Percentiles rank a stretch among this genome's conserved stretches.
Conservation (phyloP, 2,329 filamentous ascomycete genomes). For the Beauveria bassiana region DNA sequence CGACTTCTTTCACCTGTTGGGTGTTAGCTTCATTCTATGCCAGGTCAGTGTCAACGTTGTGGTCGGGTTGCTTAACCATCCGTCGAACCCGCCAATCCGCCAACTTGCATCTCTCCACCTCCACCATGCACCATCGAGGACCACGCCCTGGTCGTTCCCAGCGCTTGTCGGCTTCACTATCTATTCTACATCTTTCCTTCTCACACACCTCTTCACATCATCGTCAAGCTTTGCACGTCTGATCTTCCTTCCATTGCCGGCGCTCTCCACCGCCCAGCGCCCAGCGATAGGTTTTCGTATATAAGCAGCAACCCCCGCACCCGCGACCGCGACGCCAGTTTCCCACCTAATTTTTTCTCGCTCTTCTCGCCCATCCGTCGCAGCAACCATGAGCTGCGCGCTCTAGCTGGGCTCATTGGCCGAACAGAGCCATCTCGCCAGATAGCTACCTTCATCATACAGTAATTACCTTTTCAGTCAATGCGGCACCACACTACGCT, state of each 20-base stretch:
- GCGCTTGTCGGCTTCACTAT: neutral
- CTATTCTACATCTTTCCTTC: neutral
- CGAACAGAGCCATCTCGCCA: neutral
- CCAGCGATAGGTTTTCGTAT: neutral
- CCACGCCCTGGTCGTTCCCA: neutral
- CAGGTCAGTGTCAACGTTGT: too few species aligned
- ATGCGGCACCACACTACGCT: neutral
- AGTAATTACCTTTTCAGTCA: neutral
- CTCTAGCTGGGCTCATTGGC: slow-evolving; percentile 5
- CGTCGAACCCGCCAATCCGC: neutral
- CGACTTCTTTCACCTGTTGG: too few species aligned
- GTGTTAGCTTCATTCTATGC: too few species aligned
- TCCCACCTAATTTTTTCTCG: neutral
- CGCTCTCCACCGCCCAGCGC: neutral
- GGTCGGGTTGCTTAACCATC: neutral
- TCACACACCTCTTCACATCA: neutral
- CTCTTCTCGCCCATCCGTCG: neutral
- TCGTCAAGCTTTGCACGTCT: neutral
- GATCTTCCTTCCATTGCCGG: neutral
- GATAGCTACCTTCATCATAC: neutral
- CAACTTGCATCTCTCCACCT: neutral
- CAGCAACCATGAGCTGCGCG: neutral
- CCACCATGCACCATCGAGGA: neutral
- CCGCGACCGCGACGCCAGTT: slow-evolving; percentile 10
- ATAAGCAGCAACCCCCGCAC: slow-evolving; percentile 12